Base-by-base conservation (phyloP, 2,329 filamentous ascomycete species). In the Alternaria viburni region DNA sequence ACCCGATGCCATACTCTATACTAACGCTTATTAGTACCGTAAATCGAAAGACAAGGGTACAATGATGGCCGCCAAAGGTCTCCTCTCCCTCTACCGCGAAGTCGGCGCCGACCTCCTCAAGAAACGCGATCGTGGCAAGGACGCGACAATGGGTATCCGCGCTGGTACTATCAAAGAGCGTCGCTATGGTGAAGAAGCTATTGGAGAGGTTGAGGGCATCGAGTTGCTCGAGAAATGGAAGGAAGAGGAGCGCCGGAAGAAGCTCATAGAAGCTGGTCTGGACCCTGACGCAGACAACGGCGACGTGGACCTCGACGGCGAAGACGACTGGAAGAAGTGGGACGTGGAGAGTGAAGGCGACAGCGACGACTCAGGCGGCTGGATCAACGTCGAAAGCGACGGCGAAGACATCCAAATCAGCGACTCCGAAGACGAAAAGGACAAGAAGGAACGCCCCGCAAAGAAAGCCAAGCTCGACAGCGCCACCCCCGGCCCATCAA, bases 11-110 rank as follows among this genome's bases (percentile, higher is more conserved):
- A 6, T 9, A 23, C 21, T 8, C 6, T 51, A 17, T 15, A 36
- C 62, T 71, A 54, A 71, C 62, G 17, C 7, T 17, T 13, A 5
- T 2, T 46, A 72, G 69, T 98, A 99, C 82, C 89, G 93, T 64
- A 97, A 96, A 84, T 97, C 93, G 77, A 99, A 99, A 78, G 96
- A 99, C 77, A 99, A 98, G 84, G 94, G 95, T 63, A 92, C 96
- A n/a, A 94, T 97, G 88, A 98, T 99, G 96, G 96, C 96, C 8
- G 93, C 95, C 13, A 95, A 96, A 79, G 95, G 96, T 67, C 84
- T 99, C 7, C 84, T 99, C 45, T 93, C 93, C 23, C 85, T 99
- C 6, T 99, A 97, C 83, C 87, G 96, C 70, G 94, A 98, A 76
- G 91, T 97, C 13, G 93, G 91, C 36, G 93, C 96, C 0, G 92